Evolutionary conservation across 2,329 filamentous ascomycete species (phyloP).

Genomic region (Claviceps spartinae): DNA sequence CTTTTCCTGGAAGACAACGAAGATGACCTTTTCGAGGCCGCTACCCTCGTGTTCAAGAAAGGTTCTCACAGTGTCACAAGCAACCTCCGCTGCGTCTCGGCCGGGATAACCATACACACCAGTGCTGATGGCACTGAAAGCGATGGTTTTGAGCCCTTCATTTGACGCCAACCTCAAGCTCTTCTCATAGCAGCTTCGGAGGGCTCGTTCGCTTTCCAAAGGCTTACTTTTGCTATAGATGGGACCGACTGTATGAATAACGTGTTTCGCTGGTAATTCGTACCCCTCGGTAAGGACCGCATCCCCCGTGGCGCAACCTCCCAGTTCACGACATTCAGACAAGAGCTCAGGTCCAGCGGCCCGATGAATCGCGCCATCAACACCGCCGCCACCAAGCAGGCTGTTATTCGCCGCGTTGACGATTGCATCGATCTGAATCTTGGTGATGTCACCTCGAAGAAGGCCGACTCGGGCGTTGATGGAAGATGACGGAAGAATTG

Average conservation of each 20-base stretch:
- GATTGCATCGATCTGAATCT: constrained; percentile 63
- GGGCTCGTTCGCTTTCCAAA: constrained; percentile 31
- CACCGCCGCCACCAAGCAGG: constrained; percentile 78
- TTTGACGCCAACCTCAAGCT: constrained; percentile 60
- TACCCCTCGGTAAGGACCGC: constrained; percentile 77
- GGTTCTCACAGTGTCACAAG: constrained; percentile 43
- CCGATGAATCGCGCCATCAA: constrained; percentile 75
- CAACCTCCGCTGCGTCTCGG: constrained; percentile 55
- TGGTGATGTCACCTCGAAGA: constrained; percentile 69
- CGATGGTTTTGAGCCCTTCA: constrained; percentile 55
- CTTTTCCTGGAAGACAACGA: constrained; percentile 71
- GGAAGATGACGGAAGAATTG: constrained; percentile 27
- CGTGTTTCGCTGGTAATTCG: constrained; percentile 56
- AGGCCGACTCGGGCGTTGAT: constrained; percentile 61
- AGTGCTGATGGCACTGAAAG: constrained; percentile 76
- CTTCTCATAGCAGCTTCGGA: constrained; percentile 52
- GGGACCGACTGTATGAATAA: constrained; percentile 88
- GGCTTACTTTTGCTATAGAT: constrained; percentile 40
- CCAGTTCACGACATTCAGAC: constrained; percentile 56
- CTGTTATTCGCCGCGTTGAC: constrained; percentile 82
- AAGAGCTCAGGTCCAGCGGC: constrained; percentile 60
- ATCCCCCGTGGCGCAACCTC: constrained; percentile 61
- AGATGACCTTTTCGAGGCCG: constrained; percentile 58
- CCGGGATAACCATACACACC: constrained; percentile 84
- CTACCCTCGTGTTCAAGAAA: constrained; percentile 37